A percentile compares a stretch with the other conserved stretches of the same genome.
Evolutionary conservation across 768 basidiomycete genomes (phyloP).

Genomic region (Phanerodontia chrysosporium): DNA sequence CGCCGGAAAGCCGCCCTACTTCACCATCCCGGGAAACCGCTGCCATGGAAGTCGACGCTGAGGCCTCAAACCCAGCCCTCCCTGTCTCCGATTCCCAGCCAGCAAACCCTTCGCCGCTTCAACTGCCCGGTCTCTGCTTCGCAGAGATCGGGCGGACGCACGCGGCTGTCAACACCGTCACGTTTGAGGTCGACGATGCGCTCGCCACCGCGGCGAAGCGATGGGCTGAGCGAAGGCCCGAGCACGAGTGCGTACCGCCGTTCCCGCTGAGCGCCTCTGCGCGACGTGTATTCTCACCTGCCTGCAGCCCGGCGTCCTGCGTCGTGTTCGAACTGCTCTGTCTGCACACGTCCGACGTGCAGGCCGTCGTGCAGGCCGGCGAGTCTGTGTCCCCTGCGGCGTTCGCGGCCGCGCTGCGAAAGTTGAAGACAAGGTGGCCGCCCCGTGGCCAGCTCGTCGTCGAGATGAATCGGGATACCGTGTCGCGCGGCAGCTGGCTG

Average conservation of each 20-base stretch:
- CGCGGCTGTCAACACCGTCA: conserved; percentile 7
- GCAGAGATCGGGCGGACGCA: conserved; percentile 6
- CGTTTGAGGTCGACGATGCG: conserved; percentile 18
- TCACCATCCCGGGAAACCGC: not conserved
- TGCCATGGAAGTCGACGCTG: not conserved
- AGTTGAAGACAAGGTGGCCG: conserved; percentile 18
- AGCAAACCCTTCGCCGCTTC: not conserved
- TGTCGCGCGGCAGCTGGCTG: conserved; percentile 2
- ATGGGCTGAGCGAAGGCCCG: conserved; percentile 12
- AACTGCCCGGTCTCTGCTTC: conserved; percentile 17
- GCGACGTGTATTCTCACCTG: not conserved
- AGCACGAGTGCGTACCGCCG: not conserved
- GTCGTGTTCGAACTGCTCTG: conserved; percentile 15
- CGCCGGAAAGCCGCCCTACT: not conserved
- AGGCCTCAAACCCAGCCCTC: not conserved
- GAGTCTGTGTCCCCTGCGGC: conserved; percentile 8
- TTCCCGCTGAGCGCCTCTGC: too few species aligned
- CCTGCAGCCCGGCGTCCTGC: not conserved
- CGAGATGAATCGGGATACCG: conserved; percentile 1
- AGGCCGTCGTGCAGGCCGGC: conserved; percentile 4
- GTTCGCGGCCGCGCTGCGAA: conserved; percentile 11
- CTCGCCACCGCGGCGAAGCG: conserved; percentile 9
- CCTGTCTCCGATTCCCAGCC: not conserved
- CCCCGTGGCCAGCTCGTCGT: conserved; percentile 14
- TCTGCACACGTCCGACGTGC: conserved; percentile 12